Conservation (phyloP, 2,329 filamentous ascomycete species). For the Xylariaceae sp. region DNA sequence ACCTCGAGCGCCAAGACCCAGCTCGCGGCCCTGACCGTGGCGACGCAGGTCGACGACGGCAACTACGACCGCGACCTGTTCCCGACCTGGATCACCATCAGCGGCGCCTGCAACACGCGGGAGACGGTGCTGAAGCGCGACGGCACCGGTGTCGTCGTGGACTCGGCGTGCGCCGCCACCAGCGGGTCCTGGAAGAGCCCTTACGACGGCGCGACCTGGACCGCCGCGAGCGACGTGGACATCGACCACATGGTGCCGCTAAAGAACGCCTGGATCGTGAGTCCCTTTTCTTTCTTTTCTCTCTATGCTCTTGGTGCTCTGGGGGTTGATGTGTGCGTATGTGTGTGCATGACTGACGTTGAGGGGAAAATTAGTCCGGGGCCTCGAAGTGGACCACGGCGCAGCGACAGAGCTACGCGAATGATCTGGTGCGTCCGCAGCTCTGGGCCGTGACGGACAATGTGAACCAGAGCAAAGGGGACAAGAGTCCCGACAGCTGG, state of each 20-base stretch:
- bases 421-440: conserved; percentile 72
- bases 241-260: conserved; percentile 83
- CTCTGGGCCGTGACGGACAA: conserved; percentile 74
- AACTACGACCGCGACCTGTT: conserved; percentile 12
- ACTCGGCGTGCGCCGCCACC: conserved; percentile 56
- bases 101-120: conserved; percentile 60
- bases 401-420: conserved; percentile 66
- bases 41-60: conserved; percentile 12
- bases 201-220: conserved; percentile 72
- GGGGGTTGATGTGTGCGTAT: neutral
- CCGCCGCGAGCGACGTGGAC: conserved; percentile 63
- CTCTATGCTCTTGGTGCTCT: neutral
- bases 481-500: conserved; percentile 70
- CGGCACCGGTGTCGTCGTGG: conserved; percentile 57
- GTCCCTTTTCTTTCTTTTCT: conserved; percentile 15
- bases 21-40: conserved; percentile 4
- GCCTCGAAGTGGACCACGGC: conserved; percentile 67
- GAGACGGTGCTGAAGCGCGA: conserved; percentile 73
- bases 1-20: conserved; percentile 30
- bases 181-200: conserved; percentile 67
- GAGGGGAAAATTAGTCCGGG: conserved; percentile 56
- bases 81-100: conserved; percentile 13
- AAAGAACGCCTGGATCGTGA: conserved; percentile 72
- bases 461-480: conserved; percentile 71
- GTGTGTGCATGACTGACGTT: neutral